Evolutionary conservation across 371 early-diverging fungal genomes (phyloP).

Genomic region (Dichotomocladium elegans): DNA sequence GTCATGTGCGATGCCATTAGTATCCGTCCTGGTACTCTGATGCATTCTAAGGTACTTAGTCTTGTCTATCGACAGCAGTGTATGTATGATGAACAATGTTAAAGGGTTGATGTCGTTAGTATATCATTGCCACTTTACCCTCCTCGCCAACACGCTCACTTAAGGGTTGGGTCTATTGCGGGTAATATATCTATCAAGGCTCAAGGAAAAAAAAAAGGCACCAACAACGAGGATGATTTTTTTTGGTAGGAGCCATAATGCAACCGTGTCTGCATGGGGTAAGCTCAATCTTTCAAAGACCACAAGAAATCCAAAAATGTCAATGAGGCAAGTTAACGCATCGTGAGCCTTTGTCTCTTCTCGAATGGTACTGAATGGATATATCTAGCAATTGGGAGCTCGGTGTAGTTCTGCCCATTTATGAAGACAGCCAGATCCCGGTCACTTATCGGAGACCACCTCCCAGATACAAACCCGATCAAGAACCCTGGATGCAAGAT

Average conservation of each 20-base stretch:
- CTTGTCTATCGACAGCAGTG: not conserved
- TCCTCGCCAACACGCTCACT: not conserved
- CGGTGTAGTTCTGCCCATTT: slow-evolving; percentile 39
- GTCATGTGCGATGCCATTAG: slow-evolving; percentile 45
- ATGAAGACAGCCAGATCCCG: slow-evolving; percentile 25
- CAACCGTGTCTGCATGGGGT: slow-evolving; percentile 43
- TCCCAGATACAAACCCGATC: slow-evolving; percentile 24
- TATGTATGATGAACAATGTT: not conserved
- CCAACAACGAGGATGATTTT: not conserved
- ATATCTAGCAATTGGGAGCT: slow-evolving; percentile 43
- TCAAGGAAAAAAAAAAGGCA: not conserved
- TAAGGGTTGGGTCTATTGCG: slow-evolving; percentile 39
- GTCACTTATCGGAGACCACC: slow-evolving; percentile 35
- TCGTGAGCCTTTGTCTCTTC: too few relatives aligned
- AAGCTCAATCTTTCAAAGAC: slow-evolving; percentile 21
- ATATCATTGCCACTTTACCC: slow-evolving; percentile 35
- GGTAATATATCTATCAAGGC: too few relatives aligned
- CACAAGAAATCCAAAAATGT: slow-evolving; percentile 28
- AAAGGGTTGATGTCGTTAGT: slow-evolving; percentile 18
- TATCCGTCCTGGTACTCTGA: slow-evolving; percentile 33
- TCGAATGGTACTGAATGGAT: not conserved
- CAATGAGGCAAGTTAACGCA: slow-evolving; percentile 33
- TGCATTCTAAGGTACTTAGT: slow-evolving; percentile 41
- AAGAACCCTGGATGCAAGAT: slow-evolving; percentile 43
- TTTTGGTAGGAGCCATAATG: slow-evolving; percentile 39